Base-by-base conservation (phyloP, 2,329 filamentous ascomycete genomes). In the Claviceps cyperi region DNA sequence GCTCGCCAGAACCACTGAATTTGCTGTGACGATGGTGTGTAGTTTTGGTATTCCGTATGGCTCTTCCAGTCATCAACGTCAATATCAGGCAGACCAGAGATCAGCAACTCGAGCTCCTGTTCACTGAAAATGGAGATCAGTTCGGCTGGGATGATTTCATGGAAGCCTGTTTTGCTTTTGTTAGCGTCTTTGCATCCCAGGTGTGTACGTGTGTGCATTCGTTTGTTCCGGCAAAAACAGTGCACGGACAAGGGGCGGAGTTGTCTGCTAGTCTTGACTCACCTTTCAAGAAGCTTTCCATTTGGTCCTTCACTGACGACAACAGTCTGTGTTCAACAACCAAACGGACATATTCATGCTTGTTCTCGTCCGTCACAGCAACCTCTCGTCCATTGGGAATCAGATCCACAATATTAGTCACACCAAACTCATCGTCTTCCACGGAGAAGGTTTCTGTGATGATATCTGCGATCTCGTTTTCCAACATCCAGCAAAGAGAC, bases 1-100 rank as follows among this genome's bases (percentile, higher is more conserved):
- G 92, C 92, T 61, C 94, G 84, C 92, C 92, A 98, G 80, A 98
- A 98, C 92, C 92, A 98, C 66, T 97, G 90, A 52, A 98, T 95
- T 65, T 98, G 94, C 43, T 88, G 86, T 3, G 92, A 96, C 0
- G 90, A 91, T 35, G 87, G 84, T 4, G 81, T 88, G 71, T 98
- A 98, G 67, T 97, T 97, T 69, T 97, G 91, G 60, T 98, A 97
- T 64, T 98, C 94, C 2, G 91, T 94, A 68, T 96, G 95, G 69
- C 86, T 89, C 78, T 95, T 96, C 92, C 92, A 98, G 69, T 98
- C 92, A 62, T 98, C 92, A 40, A 97, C 81, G 59, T 98, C 91
- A 58, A 98, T 96, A 62, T 98, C 92, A 1, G 92, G 92, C 48
- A 98, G 76, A 63, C 92, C 92, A 47, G 92, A 98, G 62, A 98